Conservation (phyloP, 1,284 basidiomycete genomes). For the Inonotus hispidus region DNA sequence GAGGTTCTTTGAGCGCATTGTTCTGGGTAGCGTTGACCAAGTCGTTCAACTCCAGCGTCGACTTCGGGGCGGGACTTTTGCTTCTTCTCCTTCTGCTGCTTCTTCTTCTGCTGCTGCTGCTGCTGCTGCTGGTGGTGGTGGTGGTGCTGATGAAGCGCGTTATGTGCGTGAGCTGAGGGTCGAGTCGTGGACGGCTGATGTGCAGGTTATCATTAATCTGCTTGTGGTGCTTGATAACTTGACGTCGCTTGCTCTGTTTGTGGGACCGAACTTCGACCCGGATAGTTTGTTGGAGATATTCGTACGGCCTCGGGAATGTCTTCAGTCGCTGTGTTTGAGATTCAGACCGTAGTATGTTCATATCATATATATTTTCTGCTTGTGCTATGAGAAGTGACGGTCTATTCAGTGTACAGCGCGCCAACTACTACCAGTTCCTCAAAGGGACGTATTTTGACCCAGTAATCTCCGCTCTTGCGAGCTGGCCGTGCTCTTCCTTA, state of each 20-base stretch:
- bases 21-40: constrained; percentile 39
- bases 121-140: no score
- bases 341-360: constrained; percentile 65
- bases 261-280: constrained; percentile 60
- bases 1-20: constrained; percentile 46
- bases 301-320: constrained; percentile 29
- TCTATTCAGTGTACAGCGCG: constrained; percentile 50
- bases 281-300: constrained; percentile 62
- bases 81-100: no score
- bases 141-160: constrained; percentile 17
- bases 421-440: constrained; percentile 65
- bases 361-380: not conserved
- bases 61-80: constrained; percentile 33
- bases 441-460: constrained; percentile 71
- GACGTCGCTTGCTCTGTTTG: constrained; percentile 42
- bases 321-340: constrained; percentile 46
- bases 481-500: constrained; percentile 46
- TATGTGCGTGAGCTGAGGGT: constrained; percentile 46
- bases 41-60: constrained; percentile 43
- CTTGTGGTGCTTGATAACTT: constrained; percentile 44
- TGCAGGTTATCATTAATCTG: constrained; percentile 55
- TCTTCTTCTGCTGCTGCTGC: no score
- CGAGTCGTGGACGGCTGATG: constrained; percentile 56
- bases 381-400: constrained; percentile 1
- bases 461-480: constrained; percentile 44